A percentile compares a stretch with the other conserved stretches of the same genome.
Evolutionary conservation across 768 basidiomycete genomes (phyloP).

Genomic region (Tricholoma saponaceum): DNA sequence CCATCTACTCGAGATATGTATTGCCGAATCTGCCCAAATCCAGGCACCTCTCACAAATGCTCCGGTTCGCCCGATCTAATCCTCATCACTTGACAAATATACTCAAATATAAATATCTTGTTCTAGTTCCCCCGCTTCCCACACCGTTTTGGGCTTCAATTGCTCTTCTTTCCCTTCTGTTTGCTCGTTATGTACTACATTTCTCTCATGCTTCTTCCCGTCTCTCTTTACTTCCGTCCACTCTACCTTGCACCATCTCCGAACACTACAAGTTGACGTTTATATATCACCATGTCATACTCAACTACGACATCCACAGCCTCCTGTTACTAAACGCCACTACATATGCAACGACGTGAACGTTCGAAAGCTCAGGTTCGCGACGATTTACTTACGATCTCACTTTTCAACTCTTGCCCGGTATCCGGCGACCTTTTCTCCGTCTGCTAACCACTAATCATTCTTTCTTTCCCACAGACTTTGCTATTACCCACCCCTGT

Average conservation of each 20-base stretch:
- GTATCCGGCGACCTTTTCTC: background rate
- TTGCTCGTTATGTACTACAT: too few species aligned
- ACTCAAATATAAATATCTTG: background rate
- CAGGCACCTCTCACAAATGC: conserved; percentile 9
- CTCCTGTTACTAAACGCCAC: background rate
- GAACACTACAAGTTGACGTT: too few species aligned
- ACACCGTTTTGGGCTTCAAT: background rate
- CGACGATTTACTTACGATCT: background rate
- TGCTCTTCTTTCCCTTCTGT: too few species aligned
- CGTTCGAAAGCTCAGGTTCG: too few species aligned
- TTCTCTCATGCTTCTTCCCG: too few species aligned
- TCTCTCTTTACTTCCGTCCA: too few species aligned
- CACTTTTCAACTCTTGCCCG: background rate
- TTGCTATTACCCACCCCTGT: too few species aligned
- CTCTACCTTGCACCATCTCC: too few species aligned
- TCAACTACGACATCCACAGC: too few species aligned
- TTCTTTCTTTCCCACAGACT: too few species aligned
- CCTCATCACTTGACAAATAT: conserved; percentile 3
- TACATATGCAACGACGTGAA: too few species aligned
- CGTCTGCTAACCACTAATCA: background rate
- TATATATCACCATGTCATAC: too few species aligned
- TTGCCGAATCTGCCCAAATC: conserved; percentile 3
- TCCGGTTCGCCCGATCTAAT: background rate
- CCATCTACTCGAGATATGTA: conserved; percentile 11
- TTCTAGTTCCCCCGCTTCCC: background rate